Evolutionary conservation across 73 alveolate species (phyloP).

Genomic region (Effrenium voratum): DNA sequence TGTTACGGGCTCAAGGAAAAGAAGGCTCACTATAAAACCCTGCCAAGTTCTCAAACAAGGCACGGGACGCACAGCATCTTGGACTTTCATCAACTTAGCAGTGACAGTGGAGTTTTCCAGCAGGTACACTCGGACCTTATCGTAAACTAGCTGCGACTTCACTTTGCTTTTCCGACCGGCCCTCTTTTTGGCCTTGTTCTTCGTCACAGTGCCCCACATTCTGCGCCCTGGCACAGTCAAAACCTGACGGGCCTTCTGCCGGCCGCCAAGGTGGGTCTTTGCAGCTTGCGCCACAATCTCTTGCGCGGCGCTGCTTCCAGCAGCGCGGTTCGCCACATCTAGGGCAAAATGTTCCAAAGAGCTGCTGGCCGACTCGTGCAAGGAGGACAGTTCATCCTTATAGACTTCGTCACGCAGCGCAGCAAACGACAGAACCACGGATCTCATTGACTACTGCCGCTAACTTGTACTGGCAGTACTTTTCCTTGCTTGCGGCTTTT

Average conservation of each 20-base stretch:
- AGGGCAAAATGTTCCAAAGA: background rate
- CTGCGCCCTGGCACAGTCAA: background rate
- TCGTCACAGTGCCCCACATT: background rate
- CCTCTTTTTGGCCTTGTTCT: background rate
- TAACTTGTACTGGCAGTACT: background rate
- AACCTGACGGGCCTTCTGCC: background rate
- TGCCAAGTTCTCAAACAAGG: too few species aligned
- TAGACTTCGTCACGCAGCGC: background rate
- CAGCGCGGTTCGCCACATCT: background rate
- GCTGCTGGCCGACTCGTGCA: background rate
- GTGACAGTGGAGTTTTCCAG: background rate
- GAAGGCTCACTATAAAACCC: too few species aligned
- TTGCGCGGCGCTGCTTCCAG: background rate
- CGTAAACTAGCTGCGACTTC: background rate
- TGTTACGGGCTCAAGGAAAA: too few species aligned
- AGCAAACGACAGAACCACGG: background rate
- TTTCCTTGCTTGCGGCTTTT: background rate
- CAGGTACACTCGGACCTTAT: background rate
- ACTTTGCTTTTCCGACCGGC: constrained; percentile 9
- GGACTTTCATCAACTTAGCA: background rate
- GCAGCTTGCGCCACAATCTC: background rate
- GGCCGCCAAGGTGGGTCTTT: background rate
- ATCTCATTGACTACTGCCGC: background rate
- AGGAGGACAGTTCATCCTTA: background rate
- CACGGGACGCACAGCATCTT: background rate